Conservation (phyloP, 1,139 yeast species). For the Saccharomyces pastorianus region DNA sequence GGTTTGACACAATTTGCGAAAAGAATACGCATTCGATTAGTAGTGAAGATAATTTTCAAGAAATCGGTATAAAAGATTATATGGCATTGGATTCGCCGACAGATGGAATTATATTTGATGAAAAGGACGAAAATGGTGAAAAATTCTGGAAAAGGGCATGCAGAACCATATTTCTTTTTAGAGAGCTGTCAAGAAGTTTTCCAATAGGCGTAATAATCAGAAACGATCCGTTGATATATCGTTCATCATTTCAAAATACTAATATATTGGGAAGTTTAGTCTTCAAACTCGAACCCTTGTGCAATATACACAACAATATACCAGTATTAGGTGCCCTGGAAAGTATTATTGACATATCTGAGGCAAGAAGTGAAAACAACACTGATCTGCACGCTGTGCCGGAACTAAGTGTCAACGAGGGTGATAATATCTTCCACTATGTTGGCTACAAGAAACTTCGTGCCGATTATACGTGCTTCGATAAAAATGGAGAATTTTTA, state of each 20-base stretch:
- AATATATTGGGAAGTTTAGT: conserved; percentile 18
- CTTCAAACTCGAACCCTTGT: conserved; percentile 15
- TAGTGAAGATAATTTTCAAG: conserved; percentile 39
- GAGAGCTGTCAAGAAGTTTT: conserved; percentile 22
- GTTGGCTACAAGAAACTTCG: conserved; percentile 27
- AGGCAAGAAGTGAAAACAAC: conserved; percentile 19
- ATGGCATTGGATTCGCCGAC: conserved; percentile 56
- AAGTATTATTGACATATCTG: conserved; percentile 12
- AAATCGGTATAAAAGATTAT: conserved; percentile 52
- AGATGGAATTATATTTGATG: conserved; percentile 48
- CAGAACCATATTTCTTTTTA: conserved; percentile 27
- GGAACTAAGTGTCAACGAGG: conserved; percentile 21
- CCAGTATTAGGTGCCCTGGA: conserved; percentile 2
- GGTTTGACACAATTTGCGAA: conserved; percentile 48
- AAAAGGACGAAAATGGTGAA: conserved; percentile 33
- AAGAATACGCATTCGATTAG: conserved; percentile 39
- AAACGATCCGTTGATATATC: conserved; percentile 11
- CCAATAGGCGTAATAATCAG: conserved; percentile 18
- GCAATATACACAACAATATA: not conserved
- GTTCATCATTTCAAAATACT: conserved; percentile 7
- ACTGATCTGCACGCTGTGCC: conserved; percentile 17
- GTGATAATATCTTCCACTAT: conserved; percentile 27
- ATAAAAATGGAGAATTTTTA: conserved; percentile 30
- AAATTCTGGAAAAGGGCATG: conserved; percentile 30
- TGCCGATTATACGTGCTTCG: conserved; percentile 26